Evolutionary conservation across 23 red algal genomes (phyloP), one percentile per base, ranked within the genome.

Genomic region (Cyanidiococcus yangmingshanensis): DNA sequence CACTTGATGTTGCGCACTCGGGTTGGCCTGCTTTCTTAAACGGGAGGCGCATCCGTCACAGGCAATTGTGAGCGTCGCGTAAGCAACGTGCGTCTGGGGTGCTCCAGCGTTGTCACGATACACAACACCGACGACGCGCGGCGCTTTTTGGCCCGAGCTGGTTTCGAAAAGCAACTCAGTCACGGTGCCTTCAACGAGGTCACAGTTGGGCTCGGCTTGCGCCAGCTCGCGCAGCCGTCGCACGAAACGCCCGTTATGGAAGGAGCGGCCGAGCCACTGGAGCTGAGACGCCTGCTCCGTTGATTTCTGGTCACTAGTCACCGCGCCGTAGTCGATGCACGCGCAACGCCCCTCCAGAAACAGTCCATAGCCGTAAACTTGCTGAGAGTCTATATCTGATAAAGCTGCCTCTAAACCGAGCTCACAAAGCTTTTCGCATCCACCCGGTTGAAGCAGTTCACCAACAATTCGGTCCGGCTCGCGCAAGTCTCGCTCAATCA

Each of bases 231-330:
- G 40, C n/a, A 98, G 76, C 38, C 89, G 59, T 58, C 80, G 83
- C 50, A 98, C 71, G 77, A 98, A 98, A 34, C 94, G 76, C 38
- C 94, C 88, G 59, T 98, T 98, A 76, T 98, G 94, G 82, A 98
- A 98, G 39, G 76, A 81, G 40, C 82, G 80, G 18, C 94, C 94
- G 0, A 78, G 82, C 30, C 27, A 58, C 32, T 41, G 32, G 26
- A 0, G 50, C 2, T 2, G 77, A 17, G n/a, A 79, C 3, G 37
- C 86, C 15, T 26, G 74, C 50, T 31, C 40, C 1, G 63, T 41
- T 1, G 38, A 18, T 32, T 41, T 38, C 0, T 29, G 0, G 12
- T 37, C 25, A 0, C 31, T 41, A 0, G 37, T 1, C 37, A 54
- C 58, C 74, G 75, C 71, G 1, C 41, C 59, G 79, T 98, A 98